A percentile compares a stretch with the other conserved stretches of the same genome.
phyloP scores from a whole-genome alignment of 495 filamentous ascomycete genomes.

The Aspergillus affinis region DNA sequence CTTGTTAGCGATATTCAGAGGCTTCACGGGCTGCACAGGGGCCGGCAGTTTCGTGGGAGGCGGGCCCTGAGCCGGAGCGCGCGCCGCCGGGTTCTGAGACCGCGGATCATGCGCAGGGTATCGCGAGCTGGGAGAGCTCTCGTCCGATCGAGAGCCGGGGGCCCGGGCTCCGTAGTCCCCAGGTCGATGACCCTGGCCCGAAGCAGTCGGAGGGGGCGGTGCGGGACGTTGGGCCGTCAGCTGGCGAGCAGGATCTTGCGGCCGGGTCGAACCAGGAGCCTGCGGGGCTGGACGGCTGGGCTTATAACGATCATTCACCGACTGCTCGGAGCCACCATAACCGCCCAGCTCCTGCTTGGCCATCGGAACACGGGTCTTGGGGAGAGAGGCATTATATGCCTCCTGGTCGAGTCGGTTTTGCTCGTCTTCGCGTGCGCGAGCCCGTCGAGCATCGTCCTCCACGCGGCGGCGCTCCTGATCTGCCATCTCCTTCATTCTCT shows the following conservation, averaged over 20 bases:
- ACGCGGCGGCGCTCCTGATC: constrained; percentile 50
- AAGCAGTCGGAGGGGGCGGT: constrained; percentile 51
- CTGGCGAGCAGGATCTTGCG: constrained; percentile 43
- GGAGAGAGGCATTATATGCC: constrained; percentile 82
- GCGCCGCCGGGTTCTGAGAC: constrained; percentile 43
- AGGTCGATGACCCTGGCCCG: constrained; percentile 30
- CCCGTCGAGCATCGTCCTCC: constrained; percentile 53
- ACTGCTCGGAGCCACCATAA: constrained; percentile 49
- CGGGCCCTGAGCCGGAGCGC: constrained; percentile 40
- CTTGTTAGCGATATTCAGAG: constrained; percentile 85
- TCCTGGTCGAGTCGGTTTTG: constrained; percentile 71
- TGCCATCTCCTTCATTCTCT: constrained; percentile 51
- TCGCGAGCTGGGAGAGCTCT: constrained; percentile 36
- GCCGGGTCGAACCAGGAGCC: constrained; percentile 47
- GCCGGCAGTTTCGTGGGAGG: constrained; percentile 58
- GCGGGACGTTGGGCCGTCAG: constrained; percentile 57
- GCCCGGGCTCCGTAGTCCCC: constrained; percentile 19
- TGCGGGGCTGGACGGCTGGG: constrained; percentile 66
- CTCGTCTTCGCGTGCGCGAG: constrained; percentile 62
- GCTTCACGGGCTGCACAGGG: constrained; percentile 73
- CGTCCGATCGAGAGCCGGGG: constrained; percentile 27
- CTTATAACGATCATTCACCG: constrained; percentile 70
- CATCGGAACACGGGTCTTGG: constrained; percentile 68
- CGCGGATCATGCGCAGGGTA: constrained; percentile 41
- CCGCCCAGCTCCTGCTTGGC: constrained; percentile 89